Conservation (phyloP, 202 grass and related monocot species). For the Alloteropsis angusta region DNA sequence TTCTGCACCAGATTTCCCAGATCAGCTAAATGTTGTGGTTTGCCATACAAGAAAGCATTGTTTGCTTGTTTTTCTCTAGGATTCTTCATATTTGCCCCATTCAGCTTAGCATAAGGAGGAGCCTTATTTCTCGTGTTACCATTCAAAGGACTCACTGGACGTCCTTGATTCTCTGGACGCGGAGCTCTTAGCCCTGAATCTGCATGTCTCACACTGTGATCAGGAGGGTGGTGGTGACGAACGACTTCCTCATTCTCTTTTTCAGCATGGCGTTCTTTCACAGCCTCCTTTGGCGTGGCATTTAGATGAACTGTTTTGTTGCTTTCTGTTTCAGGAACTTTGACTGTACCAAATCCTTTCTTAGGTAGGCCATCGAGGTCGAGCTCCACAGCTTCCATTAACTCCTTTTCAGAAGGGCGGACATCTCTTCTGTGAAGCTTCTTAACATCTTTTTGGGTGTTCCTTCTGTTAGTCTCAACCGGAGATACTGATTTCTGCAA, state of each 20-base stretch:
- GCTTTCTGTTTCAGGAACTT: conserved; percentile 26
- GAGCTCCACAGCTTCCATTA: conserved; percentile 44
- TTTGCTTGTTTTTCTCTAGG: conserved; percentile 30
- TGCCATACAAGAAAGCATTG: conserved; percentile 8
- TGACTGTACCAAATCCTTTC: conserved; percentile 25
- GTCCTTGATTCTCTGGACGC: conserved; percentile 34
- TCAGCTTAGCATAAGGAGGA: conserved; percentile 45
- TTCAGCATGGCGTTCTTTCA: conserved; percentile 29
- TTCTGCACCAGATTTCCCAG: background rate
- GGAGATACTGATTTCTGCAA: conserved; percentile 23
- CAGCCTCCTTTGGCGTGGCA: conserved; percentile 13
- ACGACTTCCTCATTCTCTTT: conserved; percentile 29
- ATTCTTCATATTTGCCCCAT: conserved; percentile 25
- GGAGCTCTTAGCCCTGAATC: conserved; percentile 27
- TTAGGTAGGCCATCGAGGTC: conserved; percentile 56
- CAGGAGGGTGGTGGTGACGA: background rate
- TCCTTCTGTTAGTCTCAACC: conserved; percentile 8
- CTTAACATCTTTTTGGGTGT: conserved; percentile 7
- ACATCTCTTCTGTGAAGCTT: conserved; percentile 28
- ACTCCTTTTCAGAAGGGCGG: conserved; percentile 32
- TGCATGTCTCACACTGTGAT: conserved; percentile 4
- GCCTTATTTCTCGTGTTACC: conserved; percentile 40
- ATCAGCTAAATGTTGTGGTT: conserved; percentile 13
- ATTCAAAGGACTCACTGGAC: conserved; percentile 38
- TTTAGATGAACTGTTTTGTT: conserved; percentile 15